Evolutionary conservation across 2,329 filamentous ascomycete species (phyloP), one percentile per base, ranked within the genome.

Genomic region (Phaeosphaeriaceae sp.): DNA sequence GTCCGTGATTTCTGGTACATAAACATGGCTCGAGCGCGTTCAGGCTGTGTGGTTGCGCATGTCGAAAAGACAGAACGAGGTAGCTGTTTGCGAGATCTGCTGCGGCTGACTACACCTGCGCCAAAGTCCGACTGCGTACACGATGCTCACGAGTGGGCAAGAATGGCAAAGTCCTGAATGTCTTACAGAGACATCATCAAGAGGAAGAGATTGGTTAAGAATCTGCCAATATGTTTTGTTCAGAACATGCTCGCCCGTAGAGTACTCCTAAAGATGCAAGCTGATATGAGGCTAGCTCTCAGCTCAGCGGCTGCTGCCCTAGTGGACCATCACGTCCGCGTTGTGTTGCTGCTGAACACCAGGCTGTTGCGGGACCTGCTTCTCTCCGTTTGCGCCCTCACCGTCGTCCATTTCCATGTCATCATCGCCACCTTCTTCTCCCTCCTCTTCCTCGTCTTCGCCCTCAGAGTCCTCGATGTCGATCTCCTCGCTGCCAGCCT

Each of bases 401-500:
- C 84, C 84, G 44, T 86, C 84, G 23, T 81, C 85, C 83, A 86
- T 86, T 66, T 86, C 85, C 66, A 86, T 84, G 64, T 84, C 82
- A 43, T 85, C 83, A 42, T 85, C 84, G 49, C 69, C 74, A 53
- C 82, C 86, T 51, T 86, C 88, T 28, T 85, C 87, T 7, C 80
- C 86, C 58, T 86, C 86, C 48, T 90, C 88, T 35, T 92, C 88
- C 26, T 92, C 88, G 19, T 92, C 88, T 23, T 92, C 87, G 61
- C 89, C 89, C 30, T 90, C 90, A 66, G 88, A 88, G 68, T 88
- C 92, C 77, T 93, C 91, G 55, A 88, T 89, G 71, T 93, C 91
- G 48, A 93, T 87, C 75, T 93, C 91, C 75, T 93, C 91, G 70
- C 89, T 92, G 65, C 89, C 91, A 59, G 88, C 90, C 60, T 94